Evolutionary conservation across 306 rosid genomes (phyloP).

Genomic region (Vicia faba): DNA sequence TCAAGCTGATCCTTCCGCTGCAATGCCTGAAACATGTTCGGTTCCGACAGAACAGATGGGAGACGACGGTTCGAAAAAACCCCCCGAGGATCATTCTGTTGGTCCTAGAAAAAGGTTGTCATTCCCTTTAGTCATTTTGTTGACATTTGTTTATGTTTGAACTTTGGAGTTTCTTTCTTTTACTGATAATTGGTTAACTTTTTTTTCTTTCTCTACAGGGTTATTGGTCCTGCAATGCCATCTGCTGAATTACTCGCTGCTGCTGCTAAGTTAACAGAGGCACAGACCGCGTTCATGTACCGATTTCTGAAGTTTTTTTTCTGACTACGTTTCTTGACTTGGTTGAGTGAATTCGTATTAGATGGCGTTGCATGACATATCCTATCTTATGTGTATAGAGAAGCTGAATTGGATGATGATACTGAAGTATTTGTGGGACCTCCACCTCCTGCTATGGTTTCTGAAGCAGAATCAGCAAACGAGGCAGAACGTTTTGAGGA

Average conservation of each 20-base stretch:
- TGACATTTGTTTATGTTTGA: neutral
- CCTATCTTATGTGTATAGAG: conserved; percentile 46
- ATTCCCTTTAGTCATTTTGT: conserved; percentile 12
- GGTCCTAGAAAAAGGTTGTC: conserved; percentile 71
- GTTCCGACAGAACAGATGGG: conserved; percentile 39
- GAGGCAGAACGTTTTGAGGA: conserved; percentile 97
- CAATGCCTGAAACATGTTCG: conserved; percentile 43
- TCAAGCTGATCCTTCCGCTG: conserved; percentile 34
- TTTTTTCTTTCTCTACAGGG: conserved; percentile 45
- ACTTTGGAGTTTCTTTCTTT: neutral
- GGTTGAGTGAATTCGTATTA: conserved; percentile 13
- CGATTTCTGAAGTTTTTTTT: neutral
- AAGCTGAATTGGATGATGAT: conserved; percentile 77
- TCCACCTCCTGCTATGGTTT: conserved; percentile 83
- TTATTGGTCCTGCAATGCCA: conserved; percentile 94
- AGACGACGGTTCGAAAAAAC: conserved; percentile 37
- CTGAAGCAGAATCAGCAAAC: conserved; percentile 86
- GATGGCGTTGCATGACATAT: conserved; percentile 20
- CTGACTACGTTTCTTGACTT: neutral
- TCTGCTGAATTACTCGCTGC: conserved; percentile 93
- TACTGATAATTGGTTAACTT: conserved; percentile 25
- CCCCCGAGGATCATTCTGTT: conserved; percentile 51
- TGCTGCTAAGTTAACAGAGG: conserved; percentile 94
- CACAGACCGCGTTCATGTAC: conserved; percentile 80
- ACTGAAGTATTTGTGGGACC: conserved; percentile 75